Evolutionary conservation across 148 eudicot species (phyloP).

Genomic region (Fagopyrum homotropicum): DNA sequence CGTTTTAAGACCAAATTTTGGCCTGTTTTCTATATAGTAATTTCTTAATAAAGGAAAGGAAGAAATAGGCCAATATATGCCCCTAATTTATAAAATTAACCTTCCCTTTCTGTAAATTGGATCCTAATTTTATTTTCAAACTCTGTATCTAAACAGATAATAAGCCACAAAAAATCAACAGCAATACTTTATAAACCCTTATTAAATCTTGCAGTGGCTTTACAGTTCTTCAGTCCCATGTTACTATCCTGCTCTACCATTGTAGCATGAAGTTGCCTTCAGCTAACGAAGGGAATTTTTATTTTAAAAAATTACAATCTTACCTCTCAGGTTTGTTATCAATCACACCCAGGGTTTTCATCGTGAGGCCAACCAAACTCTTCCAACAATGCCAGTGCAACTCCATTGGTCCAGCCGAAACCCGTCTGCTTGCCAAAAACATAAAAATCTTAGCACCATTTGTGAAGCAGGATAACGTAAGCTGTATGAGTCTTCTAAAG

Average conservation of each 20-base stretch:
- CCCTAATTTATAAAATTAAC: background rate
- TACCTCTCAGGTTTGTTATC: conserved; percentile 4
- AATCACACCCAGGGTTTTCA: conserved; percentile 37
- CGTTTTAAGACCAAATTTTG: no score
- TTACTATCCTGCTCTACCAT: background rate
- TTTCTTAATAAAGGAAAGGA: background rate
- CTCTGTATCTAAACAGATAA: background rate
- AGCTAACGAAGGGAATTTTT: background rate
- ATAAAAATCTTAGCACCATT: background rate
- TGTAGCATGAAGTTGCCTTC: background rate
- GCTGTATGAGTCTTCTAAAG: background rate
- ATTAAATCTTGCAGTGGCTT: background rate
- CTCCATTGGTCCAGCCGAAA: conserved; percentile 91
- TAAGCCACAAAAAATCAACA: background rate
- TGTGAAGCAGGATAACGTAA: background rate
- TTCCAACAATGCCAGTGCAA: conserved; percentile 76
- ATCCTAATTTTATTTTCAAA: background rate
- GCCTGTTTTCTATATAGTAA: no score
- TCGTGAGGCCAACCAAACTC: conserved; percentile 89
- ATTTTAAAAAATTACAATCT: background rate
- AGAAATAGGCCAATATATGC: background rate
- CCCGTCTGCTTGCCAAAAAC: conserved; percentile 49
- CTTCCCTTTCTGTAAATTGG: background rate
- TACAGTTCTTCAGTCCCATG: background rate
- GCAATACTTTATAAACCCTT: background rate